Evolutionary conservation across 257 asterid species (phyloP).

Genomic region (Henckelia pumila): DNA sequence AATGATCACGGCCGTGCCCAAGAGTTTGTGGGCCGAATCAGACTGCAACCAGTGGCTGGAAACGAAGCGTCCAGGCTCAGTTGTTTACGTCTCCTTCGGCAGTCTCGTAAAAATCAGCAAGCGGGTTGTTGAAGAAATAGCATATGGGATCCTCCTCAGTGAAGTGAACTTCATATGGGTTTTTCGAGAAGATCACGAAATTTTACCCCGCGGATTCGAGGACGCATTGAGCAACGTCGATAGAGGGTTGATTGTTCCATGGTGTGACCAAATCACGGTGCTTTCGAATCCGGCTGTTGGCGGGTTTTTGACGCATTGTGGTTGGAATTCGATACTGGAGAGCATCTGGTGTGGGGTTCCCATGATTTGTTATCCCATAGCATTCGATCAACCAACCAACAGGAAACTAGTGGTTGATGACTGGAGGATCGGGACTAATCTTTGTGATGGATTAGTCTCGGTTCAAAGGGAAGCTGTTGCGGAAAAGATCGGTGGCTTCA

Average conservation of each 20-base stretch:
- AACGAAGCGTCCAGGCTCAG: constrained; percentile 30
- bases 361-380: constrained; percentile 27
- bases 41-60: constrained; percentile 32
- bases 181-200: constrained; percentile 20
- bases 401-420: constrained; percentile 32
- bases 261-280: constrained; percentile 25
- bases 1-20: constrained; percentile 12
- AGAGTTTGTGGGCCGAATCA: constrained; percentile 30
- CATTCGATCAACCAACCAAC: constrained; percentile 32
- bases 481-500: constrained; percentile 15
- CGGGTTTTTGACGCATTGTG: constrained; percentile 31
- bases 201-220: constrained; percentile 10
- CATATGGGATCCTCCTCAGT: constrained; percentile 30
- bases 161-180: constrained; percentile 43
- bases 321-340: constrained; percentile 34
- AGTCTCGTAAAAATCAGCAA: constrained; percentile 26
- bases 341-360: constrained; percentile 32
- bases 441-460: constrained; percentile 19
- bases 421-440: constrained; percentile 35
- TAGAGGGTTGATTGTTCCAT: constrained; percentile 24
- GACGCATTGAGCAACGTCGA: not conserved
- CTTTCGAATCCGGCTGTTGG: constrained; percentile 21
- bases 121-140: constrained; percentile 26
- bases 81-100: constrained; percentile 36
- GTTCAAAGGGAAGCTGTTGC: constrained; percentile 23